phyloP scores from a whole-genome alignment of 2,329 filamentous ascomycete species.

The Aspergillus sp. region DNA sequence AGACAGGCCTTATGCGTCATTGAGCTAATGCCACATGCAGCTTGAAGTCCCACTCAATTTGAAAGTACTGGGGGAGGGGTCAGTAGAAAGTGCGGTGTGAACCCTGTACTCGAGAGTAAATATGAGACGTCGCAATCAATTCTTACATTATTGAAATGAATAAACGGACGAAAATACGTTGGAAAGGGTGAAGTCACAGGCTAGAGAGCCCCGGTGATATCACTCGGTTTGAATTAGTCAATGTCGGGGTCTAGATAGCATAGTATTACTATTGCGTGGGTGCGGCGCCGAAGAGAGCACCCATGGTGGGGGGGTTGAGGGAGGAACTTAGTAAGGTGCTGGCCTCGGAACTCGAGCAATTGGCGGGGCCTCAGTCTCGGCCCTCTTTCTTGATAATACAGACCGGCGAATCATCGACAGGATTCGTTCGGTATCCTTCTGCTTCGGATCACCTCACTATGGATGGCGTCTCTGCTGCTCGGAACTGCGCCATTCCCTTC shows the following conservation, averaged over 20 bases:
- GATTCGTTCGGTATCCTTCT: conserved; percentile 42
- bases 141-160: background rate
- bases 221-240: conserved; percentile 18
- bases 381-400: conserved; percentile 37
- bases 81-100: conserved; percentile 5
- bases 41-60: background rate
- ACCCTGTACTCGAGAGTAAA: background rate
- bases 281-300: conserved; percentile 3
- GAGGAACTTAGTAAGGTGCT: background rate
- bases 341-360: background rate
- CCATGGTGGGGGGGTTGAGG: conserved; percentile 12
- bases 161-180: background rate
- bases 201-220: background rate
- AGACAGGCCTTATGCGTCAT: background rate
- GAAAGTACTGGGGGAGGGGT: background rate
- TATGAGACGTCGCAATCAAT: too few species aligned
- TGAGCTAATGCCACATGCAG: background rate
- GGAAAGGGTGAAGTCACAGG: background rate
- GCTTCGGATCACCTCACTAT: conserved; percentile 30
- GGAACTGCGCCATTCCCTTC: conserved; percentile 14
- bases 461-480: conserved; percentile 15
- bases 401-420: conserved; percentile 30
- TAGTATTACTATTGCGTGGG: conserved; percentile 1
- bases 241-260: conserved; percentile 18
- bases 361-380: conserved; percentile 31